phyloP scores from a whole-genome alignment of 2,329 filamentous ascomycete species.

The Aspergillus novofumigatus region DNA sequence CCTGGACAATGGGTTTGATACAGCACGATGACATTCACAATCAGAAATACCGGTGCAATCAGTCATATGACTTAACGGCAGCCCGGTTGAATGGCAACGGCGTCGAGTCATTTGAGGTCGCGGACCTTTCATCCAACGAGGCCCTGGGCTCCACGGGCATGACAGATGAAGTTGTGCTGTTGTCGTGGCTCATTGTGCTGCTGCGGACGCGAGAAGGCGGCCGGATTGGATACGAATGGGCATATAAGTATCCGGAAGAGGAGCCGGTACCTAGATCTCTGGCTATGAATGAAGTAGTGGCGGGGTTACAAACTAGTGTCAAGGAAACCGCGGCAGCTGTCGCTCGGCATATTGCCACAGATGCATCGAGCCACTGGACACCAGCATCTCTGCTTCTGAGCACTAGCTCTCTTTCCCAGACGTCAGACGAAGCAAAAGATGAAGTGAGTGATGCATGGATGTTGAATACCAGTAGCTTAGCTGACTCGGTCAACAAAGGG shows the following conservation, averaged over 20 bases:
- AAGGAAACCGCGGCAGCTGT: conserved; percentile 25
- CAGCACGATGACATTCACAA: conserved; percentile 4
- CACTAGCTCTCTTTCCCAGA: conserved; percentile 17
- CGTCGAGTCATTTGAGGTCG: conserved; percentile 26
- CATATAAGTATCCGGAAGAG: conserved; percentile 20
- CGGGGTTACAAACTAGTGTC: conserved; percentile 29
- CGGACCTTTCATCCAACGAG: conserved; percentile 23
- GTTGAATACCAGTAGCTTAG: not conserved
- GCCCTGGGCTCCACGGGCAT: conserved; percentile 29
- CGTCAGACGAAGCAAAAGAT: conserved; percentile 15
- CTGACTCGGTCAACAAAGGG: conserved; percentile 21
- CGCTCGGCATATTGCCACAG: conserved; percentile 18
- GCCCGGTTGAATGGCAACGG: conserved; percentile 1
- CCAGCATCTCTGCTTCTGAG: conserved; percentile 21
- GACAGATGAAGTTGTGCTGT: conserved; percentile 40
- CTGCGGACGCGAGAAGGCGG: conserved; percentile 41
- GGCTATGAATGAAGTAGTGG: conserved; percentile 31
- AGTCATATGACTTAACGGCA: not conserved
- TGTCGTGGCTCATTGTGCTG: conserved; percentile 46
- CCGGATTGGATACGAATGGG: conserved; percentile 39
- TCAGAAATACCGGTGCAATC: conserved; percentile 11
- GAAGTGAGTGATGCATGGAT: conserved; percentile 14
- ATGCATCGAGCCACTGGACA: not conserved
- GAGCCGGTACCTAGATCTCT: conserved; percentile 17
- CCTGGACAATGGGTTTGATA: conserved; percentile 3